Evolutionary conservation across 2,329 filamentous ascomycete genomes (phyloP).

Genomic region (Rhexocercosporidium sp.): DNA sequence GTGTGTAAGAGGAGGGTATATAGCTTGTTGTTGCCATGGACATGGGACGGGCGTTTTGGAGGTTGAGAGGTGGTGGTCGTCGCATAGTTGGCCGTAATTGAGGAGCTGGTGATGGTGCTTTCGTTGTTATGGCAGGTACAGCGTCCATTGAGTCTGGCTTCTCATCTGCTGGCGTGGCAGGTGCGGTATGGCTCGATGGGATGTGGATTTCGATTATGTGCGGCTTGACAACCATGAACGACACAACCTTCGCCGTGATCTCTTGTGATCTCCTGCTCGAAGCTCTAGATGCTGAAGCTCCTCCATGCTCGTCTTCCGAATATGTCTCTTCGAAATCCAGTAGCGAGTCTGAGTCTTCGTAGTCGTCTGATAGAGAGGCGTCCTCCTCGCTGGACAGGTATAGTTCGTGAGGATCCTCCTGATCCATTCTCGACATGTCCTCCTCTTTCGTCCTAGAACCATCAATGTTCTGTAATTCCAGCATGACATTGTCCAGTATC

Average conservation of each 20-base stretch:
- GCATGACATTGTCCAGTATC: conserved; percentile 35
- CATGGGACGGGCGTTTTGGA: conserved; percentile 28
- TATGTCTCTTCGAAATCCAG: conserved; percentile 47
- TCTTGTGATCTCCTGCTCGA: conserved; percentile 48
- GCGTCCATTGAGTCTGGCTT: conserved; percentile 20
- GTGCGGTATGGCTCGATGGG: conserved; percentile 17
- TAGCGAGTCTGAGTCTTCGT: conserved; percentile 60
- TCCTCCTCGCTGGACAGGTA: conserved; percentile 72
- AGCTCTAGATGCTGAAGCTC: conserved; percentile 27
- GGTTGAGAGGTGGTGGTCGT: conserved; percentile 31
- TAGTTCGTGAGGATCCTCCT: conserved; percentile 56
- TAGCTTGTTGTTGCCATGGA: conserved; percentile 30
- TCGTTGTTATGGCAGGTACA: conserved; percentile 15
- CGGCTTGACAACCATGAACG: conserved; percentile 64
- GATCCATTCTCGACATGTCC: conserved; percentile 27
- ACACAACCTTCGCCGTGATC: conserved; percentile 62
- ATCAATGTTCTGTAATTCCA: conserved; percentile 38
- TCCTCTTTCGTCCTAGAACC: conserved; percentile 25
- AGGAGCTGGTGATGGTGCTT: conserved; percentile 8
- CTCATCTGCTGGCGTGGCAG: conserved; percentile 5
- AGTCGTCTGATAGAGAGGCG: conserved; percentile 65
- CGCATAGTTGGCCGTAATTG: conserved; percentile 19
- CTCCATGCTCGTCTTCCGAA: conserved; percentile 38
- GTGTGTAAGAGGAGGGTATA: conserved; percentile 4
- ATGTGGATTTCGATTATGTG: conserved; percentile 42